Conservation (phyloP, 2,329 filamentous ascomycete genomes). For the Trichoderma citrinoviride region DNA sequence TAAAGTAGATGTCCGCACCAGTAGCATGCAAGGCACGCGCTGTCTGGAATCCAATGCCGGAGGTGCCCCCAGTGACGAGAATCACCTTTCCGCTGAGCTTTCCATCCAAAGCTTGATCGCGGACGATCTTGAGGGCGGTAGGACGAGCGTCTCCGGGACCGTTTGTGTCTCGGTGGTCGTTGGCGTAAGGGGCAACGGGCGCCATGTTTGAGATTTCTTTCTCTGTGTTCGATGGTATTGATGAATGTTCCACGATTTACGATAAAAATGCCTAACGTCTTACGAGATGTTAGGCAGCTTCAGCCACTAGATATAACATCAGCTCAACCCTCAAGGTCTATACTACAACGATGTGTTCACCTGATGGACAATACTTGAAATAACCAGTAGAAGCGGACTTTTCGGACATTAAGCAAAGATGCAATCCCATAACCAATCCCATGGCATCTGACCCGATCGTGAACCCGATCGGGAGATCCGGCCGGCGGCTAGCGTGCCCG, state of each 20-base stretch:
- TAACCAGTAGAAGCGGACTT: too few species aligned
- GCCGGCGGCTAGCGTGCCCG: not conserved
- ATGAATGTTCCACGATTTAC: too few species aligned
- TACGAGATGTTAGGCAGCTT: too few species aligned
- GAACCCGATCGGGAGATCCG: not conserved
- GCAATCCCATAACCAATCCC: too few species aligned
- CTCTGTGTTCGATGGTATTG: too few species aligned
- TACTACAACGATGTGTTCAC: too few species aligned
- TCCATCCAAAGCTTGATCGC: constrained; percentile 33
- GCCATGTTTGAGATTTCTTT: not conserved
- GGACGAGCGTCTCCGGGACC: constrained; percentile 36
- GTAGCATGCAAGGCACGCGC: constrained; percentile 42
- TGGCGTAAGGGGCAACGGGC: constrained; percentile 4
- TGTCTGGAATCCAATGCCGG: constrained; percentile 46
- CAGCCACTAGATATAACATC: too few species aligned
- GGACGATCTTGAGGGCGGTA: constrained; percentile 37
- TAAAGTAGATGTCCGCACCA: constrained; percentile 44
- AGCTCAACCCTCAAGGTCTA: too few species aligned
- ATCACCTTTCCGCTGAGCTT: constrained; percentile 37
- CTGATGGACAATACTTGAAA: too few species aligned
- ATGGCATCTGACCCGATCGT: too few species aligned
- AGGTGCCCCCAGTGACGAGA: constrained; percentile 43
- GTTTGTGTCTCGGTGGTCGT: not conserved
- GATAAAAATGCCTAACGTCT: too few species aligned
- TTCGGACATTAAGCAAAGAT: too few species aligned